Conservation (phyloP, 768 basidiomycete genomes). For the Clitopilus hobsonii region DNA sequence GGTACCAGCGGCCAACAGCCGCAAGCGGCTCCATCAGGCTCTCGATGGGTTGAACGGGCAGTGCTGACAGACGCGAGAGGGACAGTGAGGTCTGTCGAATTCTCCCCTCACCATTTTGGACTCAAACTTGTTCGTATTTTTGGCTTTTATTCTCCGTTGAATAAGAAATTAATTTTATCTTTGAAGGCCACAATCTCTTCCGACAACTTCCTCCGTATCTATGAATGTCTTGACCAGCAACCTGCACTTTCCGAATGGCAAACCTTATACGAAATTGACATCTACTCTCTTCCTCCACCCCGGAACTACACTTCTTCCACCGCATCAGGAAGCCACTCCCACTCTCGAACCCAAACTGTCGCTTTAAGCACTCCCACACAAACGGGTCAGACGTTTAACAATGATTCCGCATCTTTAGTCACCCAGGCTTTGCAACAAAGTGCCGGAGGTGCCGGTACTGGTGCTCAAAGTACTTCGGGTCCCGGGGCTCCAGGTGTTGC, state of each 20-base stretch:
- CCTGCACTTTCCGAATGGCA: constrained; percentile 72
- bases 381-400: constrained; percentile 48
- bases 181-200: constrained; percentile 83
- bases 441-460: constrained; percentile 24
- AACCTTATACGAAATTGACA: constrained; percentile 72
- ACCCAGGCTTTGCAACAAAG: constrained; percentile 61
- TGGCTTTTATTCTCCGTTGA: background rate
- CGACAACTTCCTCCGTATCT: constrained; percentile 83
- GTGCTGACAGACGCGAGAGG: constrained; percentile 81
- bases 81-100: constrained; percentile 82
- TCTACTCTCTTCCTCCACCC: constrained; percentile 49
- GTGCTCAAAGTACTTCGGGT: constrained; percentile 7
- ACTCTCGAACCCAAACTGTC: constrained; percentile 47
- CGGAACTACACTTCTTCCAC: constrained; percentile 16
- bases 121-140: constrained; percentile 68
- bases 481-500: constrained; percentile 9
- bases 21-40: constrained; percentile 22
- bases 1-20: constrained; percentile 18
- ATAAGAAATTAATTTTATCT: background rate
- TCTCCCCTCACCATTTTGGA: constrained; percentile 83
- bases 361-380: constrained; percentile 73
- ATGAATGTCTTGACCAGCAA: constrained; percentile 78
- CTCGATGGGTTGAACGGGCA: constrained; percentile 71
- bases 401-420: constrained; percentile 54
- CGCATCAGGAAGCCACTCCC: constrained; percentile 4